A percentile compares a stretch with the other conserved stretches of the same genome.
Conservation (phyloP, 192 early-diverging fungal genomes). For the Haplosporangium gracile region DNA sequence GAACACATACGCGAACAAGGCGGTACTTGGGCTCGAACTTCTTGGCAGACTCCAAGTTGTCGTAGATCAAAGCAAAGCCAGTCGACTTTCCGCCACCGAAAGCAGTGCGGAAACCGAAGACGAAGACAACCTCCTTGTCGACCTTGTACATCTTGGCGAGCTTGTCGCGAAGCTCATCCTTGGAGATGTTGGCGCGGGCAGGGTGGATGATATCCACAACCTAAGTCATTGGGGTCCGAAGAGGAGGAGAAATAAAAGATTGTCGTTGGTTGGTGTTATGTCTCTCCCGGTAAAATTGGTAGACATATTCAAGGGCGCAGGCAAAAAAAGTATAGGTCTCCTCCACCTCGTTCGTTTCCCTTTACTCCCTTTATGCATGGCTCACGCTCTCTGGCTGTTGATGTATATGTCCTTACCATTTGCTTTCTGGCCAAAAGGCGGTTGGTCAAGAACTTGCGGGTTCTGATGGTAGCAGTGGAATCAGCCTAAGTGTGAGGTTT, state of each 20-base stretch:
- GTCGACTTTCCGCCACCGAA: slow-evolving; percentile 98
- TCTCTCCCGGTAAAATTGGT: background rate
- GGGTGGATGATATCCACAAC: slow-evolving; percentile 97
- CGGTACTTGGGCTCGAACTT: slow-evolving; percentile 99
- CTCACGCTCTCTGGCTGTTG: background rate
- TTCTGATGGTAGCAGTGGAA: slow-evolving; percentile 93
- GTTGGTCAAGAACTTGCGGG: slow-evolving; percentile 99
- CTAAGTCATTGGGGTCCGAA: slow-evolving; percentile 23
- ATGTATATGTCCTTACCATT: slow-evolving; percentile 67
- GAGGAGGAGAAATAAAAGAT: background rate
- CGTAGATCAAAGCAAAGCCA: slow-evolving; percentile 97
- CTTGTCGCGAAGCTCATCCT: slow-evolving; percentile 93
- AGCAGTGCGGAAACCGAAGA: slow-evolving; percentile 94
- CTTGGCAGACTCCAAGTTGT: slow-evolving; percentile 92
- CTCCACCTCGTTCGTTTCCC: background rate
- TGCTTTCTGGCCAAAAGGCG: slow-evolving; percentile 97
- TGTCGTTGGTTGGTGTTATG: background rate
- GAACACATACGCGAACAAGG: slow-evolving; percentile 77
- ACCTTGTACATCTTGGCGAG: slow-evolving; percentile 95
- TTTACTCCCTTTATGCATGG: background rate
- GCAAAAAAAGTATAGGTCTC: background rate
- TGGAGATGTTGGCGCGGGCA: slow-evolving; percentile 91
- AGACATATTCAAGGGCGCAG: background rate
- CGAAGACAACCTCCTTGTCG: slow-evolving; percentile 89
- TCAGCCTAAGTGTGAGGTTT: slow-evolving; percentile 70